Conservation (phyloP, 31 red algal genomes). For the Odonthalia washingtoniensis region DNA sequence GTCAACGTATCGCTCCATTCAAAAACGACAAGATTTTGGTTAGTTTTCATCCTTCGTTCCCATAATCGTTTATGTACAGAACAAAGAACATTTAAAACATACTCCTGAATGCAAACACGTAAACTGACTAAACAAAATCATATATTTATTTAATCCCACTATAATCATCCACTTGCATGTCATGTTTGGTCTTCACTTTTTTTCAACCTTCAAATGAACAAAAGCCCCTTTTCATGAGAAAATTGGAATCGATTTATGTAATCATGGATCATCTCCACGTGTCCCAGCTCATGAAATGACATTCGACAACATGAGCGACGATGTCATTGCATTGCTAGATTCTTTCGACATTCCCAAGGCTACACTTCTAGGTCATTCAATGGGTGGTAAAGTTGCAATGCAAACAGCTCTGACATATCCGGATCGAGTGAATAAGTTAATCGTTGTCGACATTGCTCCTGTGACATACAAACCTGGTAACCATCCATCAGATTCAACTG, state of each 20-base stretch:
- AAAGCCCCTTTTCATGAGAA: conserved; percentile 69
- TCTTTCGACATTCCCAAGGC: conserved; percentile 47
- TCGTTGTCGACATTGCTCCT: conserved; percentile 95
- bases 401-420: conserved; percentile 79
- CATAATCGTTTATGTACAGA: no score
- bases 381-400: conserved; percentile 94
- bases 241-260: conserved; percentile 88
- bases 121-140: no score
- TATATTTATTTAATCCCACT: no score
- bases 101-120: no score
- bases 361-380: conserved; percentile 83
- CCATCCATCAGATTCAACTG: conserved; percentile 32
- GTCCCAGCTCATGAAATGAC: conserved; percentile 45
- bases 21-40: conserved; percentile 90
- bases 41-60: no score
- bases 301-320: conserved; percentile 76
- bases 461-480: conserved; percentile 52
- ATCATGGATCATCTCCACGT: conserved; percentile 92
- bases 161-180: no score
- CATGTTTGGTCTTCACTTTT: not conserved
- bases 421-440: conserved; percentile 65
- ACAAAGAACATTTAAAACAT: no score
- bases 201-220: not conserved
- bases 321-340: conserved; percentile 80
- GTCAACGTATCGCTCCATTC: conserved; percentile 78